These are phyloP conservation scores for Leucocoprinus birnbaumii DNA, from an alignment of 768 basidiomycete genomes.

Conservation along the genomic window DNA sequence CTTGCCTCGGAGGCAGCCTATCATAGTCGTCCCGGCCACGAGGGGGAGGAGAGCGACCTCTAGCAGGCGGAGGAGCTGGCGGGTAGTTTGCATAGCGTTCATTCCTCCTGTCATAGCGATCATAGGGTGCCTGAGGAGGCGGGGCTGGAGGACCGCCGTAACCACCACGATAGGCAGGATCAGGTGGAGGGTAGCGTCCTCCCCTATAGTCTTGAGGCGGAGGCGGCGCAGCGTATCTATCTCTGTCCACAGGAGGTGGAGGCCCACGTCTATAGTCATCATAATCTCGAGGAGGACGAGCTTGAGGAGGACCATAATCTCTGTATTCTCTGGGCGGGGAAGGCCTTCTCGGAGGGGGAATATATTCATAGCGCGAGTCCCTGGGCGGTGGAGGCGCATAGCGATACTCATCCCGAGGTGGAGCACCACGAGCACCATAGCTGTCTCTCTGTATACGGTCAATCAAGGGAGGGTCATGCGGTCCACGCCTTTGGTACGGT, in stretches of 20 bases:
- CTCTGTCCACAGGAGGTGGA: constrained; percentile 39
- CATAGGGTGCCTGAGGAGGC: constrained; percentile 49
- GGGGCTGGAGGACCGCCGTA: constrained; percentile 43
- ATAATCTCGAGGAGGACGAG: constrained; percentile 54
- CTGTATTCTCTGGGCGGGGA: constrained; percentile 65
- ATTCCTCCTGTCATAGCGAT: constrained; percentile 54
- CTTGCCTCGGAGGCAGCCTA: constrained; percentile 54
- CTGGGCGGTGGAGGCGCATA: constrained; percentile 31
- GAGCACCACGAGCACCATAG: constrained; percentile 37
- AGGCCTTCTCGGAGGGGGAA: constrained; percentile 52
- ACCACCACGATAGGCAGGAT: constrained; percentile 55
- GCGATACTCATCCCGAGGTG: constrained; percentile 55
- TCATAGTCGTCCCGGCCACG: constrained; percentile 66
- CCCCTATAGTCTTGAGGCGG: constrained; percentile 48
- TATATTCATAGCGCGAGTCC: constrained; percentile 62
- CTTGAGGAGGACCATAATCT: constrained; percentile 53
- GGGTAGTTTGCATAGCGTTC: constrained; percentile 43
- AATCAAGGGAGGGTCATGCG: constrained; percentile 49
- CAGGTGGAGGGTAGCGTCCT: constrained; percentile 54
- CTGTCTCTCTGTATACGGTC: constrained; percentile 59
- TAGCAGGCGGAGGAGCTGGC: constrained; percentile 45
- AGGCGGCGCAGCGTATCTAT: constrained; percentile 51
- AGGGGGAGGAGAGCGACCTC: constrained; percentile 52
- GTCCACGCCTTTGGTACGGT: constrained; percentile 36
- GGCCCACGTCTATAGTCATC: constrained; percentile 65